Evolutionary conservation across 805 yeast species (phyloP), one percentile per base, ranked within the genome.

Genomic region (Candida insectorum): DNA sequence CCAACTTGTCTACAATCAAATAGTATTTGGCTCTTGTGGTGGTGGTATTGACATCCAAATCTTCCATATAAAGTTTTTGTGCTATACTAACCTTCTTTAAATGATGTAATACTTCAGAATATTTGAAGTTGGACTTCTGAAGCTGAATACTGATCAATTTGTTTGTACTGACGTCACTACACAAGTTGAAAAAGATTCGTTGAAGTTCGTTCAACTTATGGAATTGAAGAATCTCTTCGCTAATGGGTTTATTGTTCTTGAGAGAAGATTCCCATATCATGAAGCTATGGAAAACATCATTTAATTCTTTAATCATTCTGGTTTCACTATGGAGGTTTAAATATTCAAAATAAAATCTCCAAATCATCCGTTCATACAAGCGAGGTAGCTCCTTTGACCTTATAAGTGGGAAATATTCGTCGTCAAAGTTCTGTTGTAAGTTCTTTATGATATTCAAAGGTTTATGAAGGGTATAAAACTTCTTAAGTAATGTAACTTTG

Each of bases 281-380:
- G 20, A 58, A 49, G 8, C 58, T 24, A 27, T 40, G 44, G 23
- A 36, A 36, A 2, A 38, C 6, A 29, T 36, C 36, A 20, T 48
- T 34, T 11, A 65, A 38, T 14, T 30, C 23, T 11, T 36, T 31
- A 5, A 65, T 52, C 24, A 45, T 55, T 23, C 33, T 41, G 15
- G 43, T 41, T 20, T 22, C 16, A 4, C 37, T 42, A 10, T 29
- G 19, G 14, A 22, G 34, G 26, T 35, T 43, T 27, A 52, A 39
- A 37, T 60, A 63, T 26, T 63, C 66, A 35, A 62, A 61, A 37
- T 59, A 51, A 40, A 60, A 65, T 37, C 60, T 60, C 72, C 72
- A 65, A 9, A 63, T 51, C 1, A 64, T 59, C 16, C 71, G 39
- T 41, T 65, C 71, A 45, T 63, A 64, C 31, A 62, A 63, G 10